phyloP scores from a whole-genome alignment of 2,329 filamentous ascomycete genomes.

The Colletotrichum lindemuthianum region DNA sequence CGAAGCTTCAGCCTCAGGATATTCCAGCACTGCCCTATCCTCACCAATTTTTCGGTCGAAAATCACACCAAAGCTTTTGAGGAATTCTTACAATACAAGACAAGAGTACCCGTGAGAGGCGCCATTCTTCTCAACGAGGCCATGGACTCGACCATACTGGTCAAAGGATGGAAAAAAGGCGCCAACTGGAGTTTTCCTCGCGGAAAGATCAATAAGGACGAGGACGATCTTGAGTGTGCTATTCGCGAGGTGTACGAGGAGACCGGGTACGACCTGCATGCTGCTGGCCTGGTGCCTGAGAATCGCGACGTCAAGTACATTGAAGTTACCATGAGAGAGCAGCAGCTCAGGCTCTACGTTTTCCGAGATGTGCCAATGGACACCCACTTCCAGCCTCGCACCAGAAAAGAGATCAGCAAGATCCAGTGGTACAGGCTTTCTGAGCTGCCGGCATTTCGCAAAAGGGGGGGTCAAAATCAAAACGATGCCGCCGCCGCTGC shows the following conservation, averaged over 20 bases:
- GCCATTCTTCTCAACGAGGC: slow-evolving; percentile 90
- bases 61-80: slow-evolving; percentile 87
- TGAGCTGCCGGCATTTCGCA: slow-evolving; percentile 84
- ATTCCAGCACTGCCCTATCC: slow-evolving; percentile 92
- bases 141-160: slow-evolving; percentile 95
- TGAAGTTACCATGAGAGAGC: slow-evolving; percentile 88
- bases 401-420: slow-evolving; percentile 96
- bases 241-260: slow-evolving; percentile 96
- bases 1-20: slow-evolving; percentile 89
- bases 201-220: slow-evolving; percentile 98
- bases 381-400: slow-evolving; percentile 87
- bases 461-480: slow-evolving; percentile 68
- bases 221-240: slow-evolving; percentile 92
- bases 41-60: slow-evolving; percentile 81
- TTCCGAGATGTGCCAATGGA: slow-evolving; percentile 90
- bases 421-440: slow-evolving; percentile 94
- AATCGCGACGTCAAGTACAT: slow-evolving; percentile 80
- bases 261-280: slow-evolving; percentile 85
- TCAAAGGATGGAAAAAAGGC: slow-evolving; percentile 98
- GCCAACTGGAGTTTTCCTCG: slow-evolving; percentile 96
- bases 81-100: slow-evolving; percentile 94
- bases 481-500: slow-evolving; percentile 63
- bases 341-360: slow-evolving; percentile 92
- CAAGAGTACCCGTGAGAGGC: slow-evolving; percentile 89
- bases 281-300: slow-evolving; percentile 79